Evolutionary conservation across 768 basidiomycete genomes (phyloP), one percentile per base, ranked within the genome.

Genomic region (Pholiota microspora): DNA sequence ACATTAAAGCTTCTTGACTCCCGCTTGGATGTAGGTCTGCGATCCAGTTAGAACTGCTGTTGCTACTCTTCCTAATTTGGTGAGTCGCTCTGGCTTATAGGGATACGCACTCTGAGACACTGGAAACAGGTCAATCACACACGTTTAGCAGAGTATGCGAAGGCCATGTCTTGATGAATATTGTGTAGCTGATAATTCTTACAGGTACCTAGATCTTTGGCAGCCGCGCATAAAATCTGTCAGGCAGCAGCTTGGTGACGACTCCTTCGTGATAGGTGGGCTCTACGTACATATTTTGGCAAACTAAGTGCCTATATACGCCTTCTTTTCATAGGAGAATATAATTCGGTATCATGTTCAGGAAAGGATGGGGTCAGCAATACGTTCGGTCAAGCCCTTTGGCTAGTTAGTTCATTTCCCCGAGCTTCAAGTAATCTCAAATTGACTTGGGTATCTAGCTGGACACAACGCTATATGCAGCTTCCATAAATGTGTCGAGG

Each of bases 311-410:
- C 21, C 4, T 8, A 1, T 6, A 6, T 6, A 31, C 29, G 6
- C 12, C 23, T 7, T 42, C 21, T n/a, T 18, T 42, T 42, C 8
- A 23, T 18, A 80, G 80, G 81, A 7, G 80, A 82, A 64, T 81
- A 79, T 57, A 83, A 80, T 54, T 81, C 80, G 0, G 78, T 81
- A 9, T 80, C 79, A 4, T 82, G 80, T 50, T 75, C 77, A 10
- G 81, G 81, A 4, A 74, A 69, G 49, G 71, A 75, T 53, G 73
- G 72, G 40, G 77, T 81, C 32, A 78, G 75, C 62, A 78, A 81
- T 56, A 81, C 81, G 2, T 80, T 82, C 51, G 80, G 81, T 23
- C 81, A 82, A 55, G 76, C 79, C 12, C 67, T 82, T 28, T 81
- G 80, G 80, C 67, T 82, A 46, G 75, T 74, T 42, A 51, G 62